These are phyloP conservation scores for Naematelia aurantialba DNA, from an alignment of 768 basidiomycete species.

Conservation along the genomic window DNA sequence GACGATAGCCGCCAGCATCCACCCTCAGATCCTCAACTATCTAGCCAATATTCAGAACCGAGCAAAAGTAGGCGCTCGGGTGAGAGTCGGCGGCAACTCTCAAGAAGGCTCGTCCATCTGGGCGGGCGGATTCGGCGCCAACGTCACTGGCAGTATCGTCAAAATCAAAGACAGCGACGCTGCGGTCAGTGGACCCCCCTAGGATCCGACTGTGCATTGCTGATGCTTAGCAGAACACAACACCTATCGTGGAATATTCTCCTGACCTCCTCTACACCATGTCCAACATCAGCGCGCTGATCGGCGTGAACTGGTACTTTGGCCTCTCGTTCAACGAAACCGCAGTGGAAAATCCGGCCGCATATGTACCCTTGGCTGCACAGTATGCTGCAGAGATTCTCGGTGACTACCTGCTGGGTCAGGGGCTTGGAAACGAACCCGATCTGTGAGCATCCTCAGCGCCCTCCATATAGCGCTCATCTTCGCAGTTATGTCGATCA, in stretches of 20 bases:
- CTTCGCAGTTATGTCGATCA: slow-evolving; percentile 45
- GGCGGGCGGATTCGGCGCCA: slow-evolving; percentile 54
- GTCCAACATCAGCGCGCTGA: slow-evolving; percentile 59
- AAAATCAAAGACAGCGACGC: slow-evolving; percentile 52
- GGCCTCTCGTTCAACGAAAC: slow-evolving; percentile 60
- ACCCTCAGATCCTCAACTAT: slow-evolving; percentile 69
- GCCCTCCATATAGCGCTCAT: not conserved
- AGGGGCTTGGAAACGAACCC: slow-evolving; percentile 74
- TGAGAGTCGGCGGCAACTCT: slow-evolving; percentile 73
- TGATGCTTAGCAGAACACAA: slow-evolving; percentile 29
- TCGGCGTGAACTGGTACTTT: slow-evolving; percentile 65
- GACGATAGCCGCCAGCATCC: slow-evolving; percentile 54
- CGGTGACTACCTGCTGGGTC: slow-evolving; percentile 63
- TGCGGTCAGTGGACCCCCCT: slow-evolving; percentile 18
- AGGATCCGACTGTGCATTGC: slow-evolving; percentile 4
- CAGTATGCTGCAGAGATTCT: slow-evolving; percentile 62
- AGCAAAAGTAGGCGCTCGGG: slow-evolving; percentile 60
- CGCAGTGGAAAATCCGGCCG: slow-evolving; percentile 50
- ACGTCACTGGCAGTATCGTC: slow-evolving; percentile 54
- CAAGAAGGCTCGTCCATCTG: slow-evolving; percentile 63
- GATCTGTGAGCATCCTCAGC: slow-evolving; percentile 57
- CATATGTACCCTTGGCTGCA: slow-evolving; percentile 57
- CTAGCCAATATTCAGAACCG: slow-evolving; percentile 68
- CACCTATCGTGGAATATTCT: slow-evolving; percentile 49
- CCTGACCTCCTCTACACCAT: slow-evolving; percentile 56